Evolutionary conservation across 2,329 filamentous ascomycete species (phyloP).

Genomic region (Hirsutella thompsonii): DNA sequence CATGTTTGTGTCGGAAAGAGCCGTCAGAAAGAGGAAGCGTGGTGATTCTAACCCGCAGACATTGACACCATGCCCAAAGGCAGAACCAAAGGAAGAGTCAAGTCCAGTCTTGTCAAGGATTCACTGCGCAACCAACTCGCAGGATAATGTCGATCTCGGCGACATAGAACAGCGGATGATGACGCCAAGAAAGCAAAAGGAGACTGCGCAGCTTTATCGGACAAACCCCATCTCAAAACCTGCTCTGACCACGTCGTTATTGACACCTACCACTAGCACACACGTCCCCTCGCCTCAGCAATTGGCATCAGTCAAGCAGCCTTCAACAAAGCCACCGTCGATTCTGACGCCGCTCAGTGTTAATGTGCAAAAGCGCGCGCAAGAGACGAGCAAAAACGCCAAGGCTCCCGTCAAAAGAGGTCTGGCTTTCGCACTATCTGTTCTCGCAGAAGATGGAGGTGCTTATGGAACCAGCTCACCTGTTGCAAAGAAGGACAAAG

Average conservation of each 20-base stretch:
- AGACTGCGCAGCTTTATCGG: conserved; percentile 8
- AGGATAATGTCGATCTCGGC: conserved; percentile 47
- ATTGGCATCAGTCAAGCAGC: not conserved
- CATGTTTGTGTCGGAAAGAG: conserved; percentile 36
- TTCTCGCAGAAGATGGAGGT: conserved; percentile 36
- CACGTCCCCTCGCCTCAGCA: conserved; percentile 2
- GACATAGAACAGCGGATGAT: conserved; percentile 18
- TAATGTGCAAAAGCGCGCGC: conserved; percentile 15
- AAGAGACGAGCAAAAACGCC: conserved; percentile 10
- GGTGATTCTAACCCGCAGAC: conserved; percentile 8
- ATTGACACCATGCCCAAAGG: conserved; percentile 25
- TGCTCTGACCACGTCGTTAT: not conserved
- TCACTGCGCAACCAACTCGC: conserved; percentile 18
- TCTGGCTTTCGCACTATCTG: conserved; percentile 23
- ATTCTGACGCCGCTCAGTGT: conserved; percentile 24
- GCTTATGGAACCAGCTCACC: conserved; percentile 4
- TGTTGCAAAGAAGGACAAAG: conserved; percentile 2
- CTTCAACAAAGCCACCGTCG: conserved; percentile 10
- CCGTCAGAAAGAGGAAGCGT: conserved; percentile 33
- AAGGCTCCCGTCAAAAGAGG: conserved; percentile 9
- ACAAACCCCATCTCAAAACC: not conserved
- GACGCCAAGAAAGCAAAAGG: conserved; percentile 22
- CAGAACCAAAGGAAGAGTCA: conserved; percentile 19
- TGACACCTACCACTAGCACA: not conserved
- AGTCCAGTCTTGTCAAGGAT: conserved; percentile 14